phyloP scores from a whole-genome alignment of 176 grass and related monocot genomes.

The Oryza meridionalis region DNA sequence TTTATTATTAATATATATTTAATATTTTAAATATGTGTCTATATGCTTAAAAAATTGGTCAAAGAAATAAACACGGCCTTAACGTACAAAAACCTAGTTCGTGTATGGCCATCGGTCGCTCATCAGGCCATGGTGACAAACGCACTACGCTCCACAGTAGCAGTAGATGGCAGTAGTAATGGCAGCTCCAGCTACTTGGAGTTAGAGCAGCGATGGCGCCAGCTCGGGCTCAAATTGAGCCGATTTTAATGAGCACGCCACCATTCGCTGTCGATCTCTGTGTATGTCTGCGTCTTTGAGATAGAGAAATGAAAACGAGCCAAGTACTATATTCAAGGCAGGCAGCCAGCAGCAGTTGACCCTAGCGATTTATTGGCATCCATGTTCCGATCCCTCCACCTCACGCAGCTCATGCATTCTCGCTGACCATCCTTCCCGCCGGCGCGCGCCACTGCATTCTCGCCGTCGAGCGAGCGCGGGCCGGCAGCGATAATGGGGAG shows the following conservation, averaged over 20 bases:
- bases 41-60: too few species aligned
- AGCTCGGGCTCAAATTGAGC: constrained; percentile 44
- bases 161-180: neutral
- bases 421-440: constrained; percentile 12
- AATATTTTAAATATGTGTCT: too few species aligned
- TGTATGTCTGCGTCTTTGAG: too few species aligned
- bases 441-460: neutral
- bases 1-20: too few species aligned
- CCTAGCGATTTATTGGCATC: constrained; percentile 23
- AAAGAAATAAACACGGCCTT: too few species aligned
- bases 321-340: neutral
- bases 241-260: constrained; percentile 37
- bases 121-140: too few species aligned
- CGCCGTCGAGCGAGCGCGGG: neutral
- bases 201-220: constrained; percentile 53
- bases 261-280: too few species aligned
- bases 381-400: constrained; percentile 18
- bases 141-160: neutral
- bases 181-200: constrained; percentile 7
- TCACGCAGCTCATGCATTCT: constrained; percentile 17
- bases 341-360: constrained; percentile 37
- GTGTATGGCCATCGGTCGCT: too few species aligned
- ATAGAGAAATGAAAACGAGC: too few species aligned
- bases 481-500: constrained; percentile 46
- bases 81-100: too few species aligned